Evolutionary conservation across 768 basidiomycete genomes (phyloP).

Genomic region (Clavulina sp.): DNA sequence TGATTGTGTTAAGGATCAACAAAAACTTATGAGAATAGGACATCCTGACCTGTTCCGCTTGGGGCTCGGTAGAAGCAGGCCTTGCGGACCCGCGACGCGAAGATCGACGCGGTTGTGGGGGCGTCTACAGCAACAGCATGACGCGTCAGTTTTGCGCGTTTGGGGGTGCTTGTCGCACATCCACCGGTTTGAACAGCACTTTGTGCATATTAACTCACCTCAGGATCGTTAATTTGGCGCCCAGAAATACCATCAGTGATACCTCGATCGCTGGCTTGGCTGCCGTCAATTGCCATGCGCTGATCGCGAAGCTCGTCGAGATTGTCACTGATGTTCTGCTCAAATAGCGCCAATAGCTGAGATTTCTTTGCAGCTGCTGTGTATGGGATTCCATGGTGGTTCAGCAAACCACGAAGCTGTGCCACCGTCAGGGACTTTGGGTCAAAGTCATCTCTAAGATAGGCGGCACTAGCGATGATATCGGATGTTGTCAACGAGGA

Average conservation of each 20-base stretch:
- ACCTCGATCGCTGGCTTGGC: constrained; percentile 62
- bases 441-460: constrained; percentile 65
- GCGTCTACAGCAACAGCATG: neutral
- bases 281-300: constrained; percentile 44
- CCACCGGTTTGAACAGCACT: neutral
- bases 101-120: neutral
- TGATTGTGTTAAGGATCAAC: too few species aligned
- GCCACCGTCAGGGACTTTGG: constrained; percentile 55
- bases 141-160: neutral
- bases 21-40: too few species aligned
- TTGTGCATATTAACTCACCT: neutral
- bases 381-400: constrained; percentile 58
- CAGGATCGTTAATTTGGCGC: constrained; percentile 27
- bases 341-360: constrained; percentile 60
- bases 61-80: neutral
- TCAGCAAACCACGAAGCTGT: constrained; percentile 63
- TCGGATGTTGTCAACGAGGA: too few species aligned
- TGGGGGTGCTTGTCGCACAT: too few species aligned
- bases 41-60: too few species aligned
- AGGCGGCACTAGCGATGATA: constrained; percentile 55
- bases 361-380: constrained; percentile 61
- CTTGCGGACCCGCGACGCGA: neutral
- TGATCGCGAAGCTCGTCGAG: constrained; percentile 42
- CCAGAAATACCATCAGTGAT: constrained; percentile 74
- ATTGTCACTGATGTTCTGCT: constrained; percentile 52